Percentiles rank a stretch among this genome's conserved stretches.
Evolutionary conservation across 306 rosid species (phyloP).

Genomic region (Lathyrus sativus): DNA sequence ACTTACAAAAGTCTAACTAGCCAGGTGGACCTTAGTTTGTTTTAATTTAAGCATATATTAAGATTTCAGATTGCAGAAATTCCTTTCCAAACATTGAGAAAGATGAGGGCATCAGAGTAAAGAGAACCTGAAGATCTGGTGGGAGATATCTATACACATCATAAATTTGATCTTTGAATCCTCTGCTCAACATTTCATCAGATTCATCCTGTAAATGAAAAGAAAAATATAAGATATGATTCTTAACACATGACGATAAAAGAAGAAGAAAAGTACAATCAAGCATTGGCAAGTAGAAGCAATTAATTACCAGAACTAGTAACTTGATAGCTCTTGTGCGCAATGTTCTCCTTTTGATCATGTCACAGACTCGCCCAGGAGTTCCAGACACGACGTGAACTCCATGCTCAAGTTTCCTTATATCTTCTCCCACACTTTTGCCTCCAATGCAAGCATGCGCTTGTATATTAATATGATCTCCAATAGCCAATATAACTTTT

Average conservation of each 20-base stretch:
- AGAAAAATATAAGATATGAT: constrained; percentile 5
- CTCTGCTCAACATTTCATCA: constrained; percentile 99
- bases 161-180: constrained; percentile 97
- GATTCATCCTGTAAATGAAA: constrained; percentile 75
- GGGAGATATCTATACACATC: constrained; percentile 98
- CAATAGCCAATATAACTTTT: constrained; percentile 88
- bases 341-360: constrained; percentile 95
- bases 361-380: constrained; percentile 97
- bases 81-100: background rate
- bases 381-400: constrained; percentile 99
- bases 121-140: constrained; percentile 94
- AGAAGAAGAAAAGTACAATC: background rate
- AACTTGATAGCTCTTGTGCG: constrained; percentile 90
- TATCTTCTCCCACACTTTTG: constrained; percentile 94
- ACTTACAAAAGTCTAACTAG: constrained; percentile 3
- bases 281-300: constrained; percentile 3
- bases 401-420: constrained; percentile 90
- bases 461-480: constrained; percentile 86
- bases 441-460: constrained; percentile 95
- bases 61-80: constrained; percentile 7
- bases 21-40: background rate
- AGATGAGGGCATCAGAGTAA: constrained; percentile 14
- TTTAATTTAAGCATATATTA: background rate
- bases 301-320: constrained; percentile 65
- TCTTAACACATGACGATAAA: background rate